These are phyloP conservation scores for Cladobotryum protrusum DNA, from an alignment of 2,329 filamentous ascomycete genomes.

Conservation along the genomic window DNA sequence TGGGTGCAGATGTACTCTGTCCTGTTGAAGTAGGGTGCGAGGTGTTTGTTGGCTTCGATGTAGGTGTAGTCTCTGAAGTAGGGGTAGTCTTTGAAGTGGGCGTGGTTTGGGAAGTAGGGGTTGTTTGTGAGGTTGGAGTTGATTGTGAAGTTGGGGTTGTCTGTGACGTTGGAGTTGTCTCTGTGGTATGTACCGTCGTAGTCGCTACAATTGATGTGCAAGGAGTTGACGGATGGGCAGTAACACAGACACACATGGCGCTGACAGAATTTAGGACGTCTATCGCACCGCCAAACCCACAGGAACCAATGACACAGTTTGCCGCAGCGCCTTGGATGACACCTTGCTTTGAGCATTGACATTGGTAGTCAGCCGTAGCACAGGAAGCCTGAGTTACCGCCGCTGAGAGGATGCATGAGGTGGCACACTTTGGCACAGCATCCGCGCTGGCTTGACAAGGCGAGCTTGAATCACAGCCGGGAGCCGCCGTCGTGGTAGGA, in stretches of 20 bases:
- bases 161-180: neutral
- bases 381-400: slow-evolving; percentile 19
- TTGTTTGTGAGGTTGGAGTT: slow-evolving; percentile 1
- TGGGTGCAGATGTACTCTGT: neutral
- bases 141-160: neutral
- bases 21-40: no score
- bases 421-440: slow-evolving; percentile 19
- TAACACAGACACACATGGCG: slow-evolving; percentile 21
- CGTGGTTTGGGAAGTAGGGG: neutral
- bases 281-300: slow-evolving; percentile 12
- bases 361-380: slow-evolving; percentile 18
- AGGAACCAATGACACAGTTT: slow-evolving; percentile 17
- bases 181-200: neutral
- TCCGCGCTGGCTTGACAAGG: slow-evolving; percentile 22
- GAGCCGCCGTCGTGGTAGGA: neutral
- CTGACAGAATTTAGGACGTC: slow-evolving; percentile 13
- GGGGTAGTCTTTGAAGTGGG: no score
- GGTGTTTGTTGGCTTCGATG: no score
- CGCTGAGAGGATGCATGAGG: slow-evolving; percentile 20
- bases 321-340: slow-evolving; percentile 18
- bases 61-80: no score
- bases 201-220: slow-evolving; percentile 9
- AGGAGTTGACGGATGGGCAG: slow-evolving; percentile 17
- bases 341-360: slow-evolving; percentile 18
- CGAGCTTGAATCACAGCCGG: neutral